phyloP scores from a whole-genome alignment of 2,329 filamentous ascomycete species.

The Neobulgaria alba region DNA sequence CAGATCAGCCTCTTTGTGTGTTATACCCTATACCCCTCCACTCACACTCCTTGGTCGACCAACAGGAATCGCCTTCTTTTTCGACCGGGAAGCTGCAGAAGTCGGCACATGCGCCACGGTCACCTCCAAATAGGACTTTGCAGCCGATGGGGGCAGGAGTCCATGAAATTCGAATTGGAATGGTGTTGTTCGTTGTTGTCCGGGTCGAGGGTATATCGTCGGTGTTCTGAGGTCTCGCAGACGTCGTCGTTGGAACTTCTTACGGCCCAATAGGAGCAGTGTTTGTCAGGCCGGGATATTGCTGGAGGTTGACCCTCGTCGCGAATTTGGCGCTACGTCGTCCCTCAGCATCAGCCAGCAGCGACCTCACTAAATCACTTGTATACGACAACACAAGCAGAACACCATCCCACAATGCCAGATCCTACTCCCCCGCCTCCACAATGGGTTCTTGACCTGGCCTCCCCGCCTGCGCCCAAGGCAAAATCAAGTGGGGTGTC shows the following conservation, averaged over 20 bases:
- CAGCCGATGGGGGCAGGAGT: slow-evolving; percentile 11
- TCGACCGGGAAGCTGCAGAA: slow-evolving; percentile 16
- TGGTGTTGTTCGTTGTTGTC: slow-evolving; percentile 7
- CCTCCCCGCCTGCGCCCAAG: slow-evolving; percentile 57
- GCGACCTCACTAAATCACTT: background rate
- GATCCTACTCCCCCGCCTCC: slow-evolving; percentile 41
- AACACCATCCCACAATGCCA: slow-evolving; percentile 24
- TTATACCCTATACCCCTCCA: slow-evolving; percentile 24
- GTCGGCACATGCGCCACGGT: slow-evolving; percentile 21
- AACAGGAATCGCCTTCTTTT: slow-evolving; percentile 20
- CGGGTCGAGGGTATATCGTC: background rate
- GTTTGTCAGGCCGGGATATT: slow-evolving; percentile 10
- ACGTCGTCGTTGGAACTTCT: slow-evolving; percentile 8
- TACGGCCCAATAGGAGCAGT: slow-evolving; percentile 12
- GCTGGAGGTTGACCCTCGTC: background rate
- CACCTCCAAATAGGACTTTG: slow-evolving; percentile 17
- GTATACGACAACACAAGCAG: background rate
- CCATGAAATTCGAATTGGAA: slow-evolving; percentile 17
- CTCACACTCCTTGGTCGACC: slow-evolving; percentile 15
- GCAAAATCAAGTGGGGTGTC: slow-evolving; percentile 59
- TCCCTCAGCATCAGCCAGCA: background rate
- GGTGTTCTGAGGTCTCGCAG: slow-evolving; percentile 4
- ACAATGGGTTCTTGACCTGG: slow-evolving; percentile 76
- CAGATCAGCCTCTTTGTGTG: slow-evolving; percentile 13
- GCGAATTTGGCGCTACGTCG: background rate